Evolutionary conservation across 768 basidiomycete species (phyloP).

Genomic region (Phaeotremella fagi): DNA sequence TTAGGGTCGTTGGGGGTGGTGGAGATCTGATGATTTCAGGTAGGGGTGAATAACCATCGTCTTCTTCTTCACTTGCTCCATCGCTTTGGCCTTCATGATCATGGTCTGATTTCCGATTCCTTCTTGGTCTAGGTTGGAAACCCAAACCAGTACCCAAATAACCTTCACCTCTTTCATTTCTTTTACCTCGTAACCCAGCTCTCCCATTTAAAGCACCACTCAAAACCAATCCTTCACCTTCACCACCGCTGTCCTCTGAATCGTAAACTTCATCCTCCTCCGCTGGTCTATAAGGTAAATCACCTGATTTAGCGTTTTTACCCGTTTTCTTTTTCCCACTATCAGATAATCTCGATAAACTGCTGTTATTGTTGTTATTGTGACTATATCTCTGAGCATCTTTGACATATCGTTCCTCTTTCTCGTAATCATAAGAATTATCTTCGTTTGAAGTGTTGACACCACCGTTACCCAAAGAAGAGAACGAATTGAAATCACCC

Average conservation of each 20-base stretch:
- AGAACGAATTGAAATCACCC: slow-evolving; percentile 26
- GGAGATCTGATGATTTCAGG: slow-evolving; percentile 8
- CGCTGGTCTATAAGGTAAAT: slow-evolving; percentile 41
- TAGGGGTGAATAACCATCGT: slow-evolving; percentile 10
- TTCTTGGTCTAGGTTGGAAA: slow-evolving; percentile 27
- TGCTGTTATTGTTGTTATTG: not conserved
- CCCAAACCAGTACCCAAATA: slow-evolving; percentile 42
- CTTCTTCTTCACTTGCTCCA: slow-evolving; percentile 11
- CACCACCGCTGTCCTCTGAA: slow-evolving; percentile 30
- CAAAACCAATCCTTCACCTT: slow-evolving; percentile 37
- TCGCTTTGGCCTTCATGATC: slow-evolving; percentile 7
- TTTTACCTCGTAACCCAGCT: slow-evolving; percentile 31
- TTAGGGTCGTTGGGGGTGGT: slow-evolving; percentile 1
- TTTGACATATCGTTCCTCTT: slow-evolving; percentile 34
- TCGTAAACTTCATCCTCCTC: slow-evolving; percentile 29
- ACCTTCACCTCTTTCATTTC: slow-evolving; percentile 36
- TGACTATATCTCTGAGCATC: slow-evolving; percentile 12
- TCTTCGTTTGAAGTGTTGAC: slow-evolving; percentile 8
- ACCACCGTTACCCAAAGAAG: slow-evolving; percentile 16
- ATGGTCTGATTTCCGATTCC: slow-evolving; percentile 17
- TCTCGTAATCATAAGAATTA: slow-evolving; percentile 29
- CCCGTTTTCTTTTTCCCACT: slow-evolving; percentile 14
- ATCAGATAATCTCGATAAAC: slow-evolving; percentile 16
- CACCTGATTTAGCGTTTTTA: slow-evolving; percentile 25
- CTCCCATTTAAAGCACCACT: slow-evolving; percentile 34